Evolutionary conservation across 495 filamentous ascomycete species (phyloP).

Genomic region (Penicillium samsonianum): DNA sequence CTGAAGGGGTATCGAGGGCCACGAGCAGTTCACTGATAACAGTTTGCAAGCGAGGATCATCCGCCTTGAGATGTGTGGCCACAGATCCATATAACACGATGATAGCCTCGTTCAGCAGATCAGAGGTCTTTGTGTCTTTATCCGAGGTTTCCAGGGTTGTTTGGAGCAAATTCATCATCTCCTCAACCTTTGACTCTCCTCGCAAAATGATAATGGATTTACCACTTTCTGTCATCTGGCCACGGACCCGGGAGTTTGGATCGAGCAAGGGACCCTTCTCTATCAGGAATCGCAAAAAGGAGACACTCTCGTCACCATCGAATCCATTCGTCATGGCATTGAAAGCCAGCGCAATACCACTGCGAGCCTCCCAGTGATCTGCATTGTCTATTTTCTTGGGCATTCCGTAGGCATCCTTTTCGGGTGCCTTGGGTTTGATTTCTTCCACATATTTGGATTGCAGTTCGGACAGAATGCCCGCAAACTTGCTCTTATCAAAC

Average conservation of each 20-base stretch:
- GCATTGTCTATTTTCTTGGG: conserved; percentile 76
- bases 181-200: conserved; percentile 78
- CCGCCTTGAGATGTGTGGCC: conserved; percentile 78
- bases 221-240: conserved; percentile 92
- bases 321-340: conserved; percentile 73
- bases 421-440: conserved; percentile 75
- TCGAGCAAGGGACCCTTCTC: conserved; percentile 82
- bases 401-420: conserved; percentile 92
- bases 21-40: conserved; percentile 81
- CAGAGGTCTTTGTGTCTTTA: conserved; percentile 71
- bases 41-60: conserved; percentile 79
- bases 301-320: conserved; percentile 64
- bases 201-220: conserved; percentile 76
- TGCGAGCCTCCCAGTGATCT: conserved; percentile 88
- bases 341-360: conserved; percentile 85
- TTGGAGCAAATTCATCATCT: conserved; percentile 90
- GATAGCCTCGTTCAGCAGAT: conserved; percentile 92
- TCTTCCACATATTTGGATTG: conserved; percentile 70
- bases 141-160: conserved; percentile 77
- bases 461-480: conserved; percentile 60
- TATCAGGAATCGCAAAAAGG: conserved; percentile 82
- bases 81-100: conserved; percentile 95
- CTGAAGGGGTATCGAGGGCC: conserved; percentile 92
- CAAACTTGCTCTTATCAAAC: conserved; percentile 56
- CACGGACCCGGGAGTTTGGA: conserved; percentile 69